Percentiles rank a stretch among this genome's conserved stretches.
phyloP scores from a whole-genome alignment of 2,329 filamentous ascomycete genomes.

The Graphilbum ipis-grandicollis region DNA sequence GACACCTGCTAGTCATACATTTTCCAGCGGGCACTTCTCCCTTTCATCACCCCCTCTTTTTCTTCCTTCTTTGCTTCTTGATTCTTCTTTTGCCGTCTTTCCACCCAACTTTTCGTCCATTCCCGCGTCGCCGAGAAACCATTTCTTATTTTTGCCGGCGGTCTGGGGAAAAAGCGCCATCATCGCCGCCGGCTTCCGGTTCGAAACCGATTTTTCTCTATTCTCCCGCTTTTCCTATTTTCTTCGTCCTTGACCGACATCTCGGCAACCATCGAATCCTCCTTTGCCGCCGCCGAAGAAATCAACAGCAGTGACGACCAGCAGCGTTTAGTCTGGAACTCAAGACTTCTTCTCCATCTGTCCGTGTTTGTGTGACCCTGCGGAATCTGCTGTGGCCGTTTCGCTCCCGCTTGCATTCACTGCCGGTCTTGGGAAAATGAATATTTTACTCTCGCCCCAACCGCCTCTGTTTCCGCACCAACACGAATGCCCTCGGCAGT shows the following conservation, averaged over 20 bases:
- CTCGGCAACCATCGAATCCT: too few species aligned
- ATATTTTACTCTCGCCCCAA: constrained; percentile 43
- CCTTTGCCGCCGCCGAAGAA: not conserved
- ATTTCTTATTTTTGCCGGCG: not conserved
- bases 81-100: not conserved
- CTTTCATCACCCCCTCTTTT: not conserved
- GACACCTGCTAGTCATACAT: not conserved
- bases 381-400: too few species aligned
- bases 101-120: too few species aligned
- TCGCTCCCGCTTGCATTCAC: not conserved
- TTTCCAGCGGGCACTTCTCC: not conserved
- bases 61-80: not conserved
- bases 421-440: constrained; percentile 29
- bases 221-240: too few species aligned
- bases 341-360: too few species aligned
- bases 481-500: constrained; percentile 36
- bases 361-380: too few species aligned
- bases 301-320: too few species aligned
- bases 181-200: too few species aligned
- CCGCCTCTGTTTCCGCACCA: constrained; percentile 41
- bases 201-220: too few species aligned
- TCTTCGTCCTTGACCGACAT: too few species aligned
- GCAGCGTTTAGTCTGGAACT: too few species aligned
- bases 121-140: too few species aligned
- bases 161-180: not conserved